Evolutionary conservation across 495 filamentous ascomycete species (phyloP), one percentile per base, ranked within the genome.

Genomic region (Tuber borchii): DNA sequence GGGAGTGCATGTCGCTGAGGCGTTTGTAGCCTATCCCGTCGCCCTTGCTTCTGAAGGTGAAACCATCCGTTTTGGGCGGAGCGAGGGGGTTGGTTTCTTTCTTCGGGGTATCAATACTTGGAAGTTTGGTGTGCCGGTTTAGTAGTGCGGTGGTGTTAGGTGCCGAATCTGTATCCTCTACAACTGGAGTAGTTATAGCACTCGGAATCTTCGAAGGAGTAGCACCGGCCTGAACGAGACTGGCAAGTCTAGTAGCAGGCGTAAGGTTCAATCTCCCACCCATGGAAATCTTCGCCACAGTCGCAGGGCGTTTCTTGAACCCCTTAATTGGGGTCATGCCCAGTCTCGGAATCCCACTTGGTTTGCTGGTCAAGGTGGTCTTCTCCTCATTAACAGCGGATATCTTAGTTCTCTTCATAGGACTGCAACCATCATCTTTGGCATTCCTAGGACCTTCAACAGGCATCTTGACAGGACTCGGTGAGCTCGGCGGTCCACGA

Each of bases 371-470:
- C 31, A 77, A 48, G 17, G 71, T 40, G 61, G 37, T 39, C 34
- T n/a, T 48, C 37, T 72, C 46, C 16, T 70, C 43, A 17, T 40
- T 68, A 1, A 51, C 22, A 26, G 80, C 40, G n/a, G 74, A 74
- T 22, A 82, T 74, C 71, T 82, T 76, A 43, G 74, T 75, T 31
- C 80, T 81, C 68, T 82, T 82, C 34, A 74, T 69, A 6, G 74
- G 79, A 31, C 75, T 79, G 14, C 72, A 46, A 4, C 45, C 48
- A 22, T 79, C 70, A 20, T 44, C 46, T 39, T 75, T 72, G 16
- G 31, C 70, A 71, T 74, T 75, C 45, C 71, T n/a, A 76, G 75
- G 14, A 70, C 45, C 48, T 75, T 51, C 72, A n/a, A 61, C 43
- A 0, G 7, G 48, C 39, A 56, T 31, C 71, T 83, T 75, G 20